A percentile compares a stretch with the other conserved stretches of the same genome.
Conservation (phyloP, 257 asterid species). For the Henckelia pumila region DNA sequence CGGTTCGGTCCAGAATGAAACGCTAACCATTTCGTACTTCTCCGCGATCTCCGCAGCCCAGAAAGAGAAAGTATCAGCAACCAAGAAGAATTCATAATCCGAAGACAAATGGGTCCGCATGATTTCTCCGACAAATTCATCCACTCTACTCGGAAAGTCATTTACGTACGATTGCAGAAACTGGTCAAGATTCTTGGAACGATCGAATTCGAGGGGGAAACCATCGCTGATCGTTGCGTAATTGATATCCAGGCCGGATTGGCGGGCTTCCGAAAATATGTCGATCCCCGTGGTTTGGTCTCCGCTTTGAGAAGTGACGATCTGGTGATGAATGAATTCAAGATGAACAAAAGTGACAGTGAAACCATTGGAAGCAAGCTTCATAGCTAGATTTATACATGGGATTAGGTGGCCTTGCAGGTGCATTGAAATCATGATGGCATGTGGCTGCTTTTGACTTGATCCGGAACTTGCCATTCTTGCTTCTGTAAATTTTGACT, state of each 20-base stretch:
- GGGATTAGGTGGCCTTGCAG: slow-evolving; percentile 31
- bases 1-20: slow-evolving; percentile 25
- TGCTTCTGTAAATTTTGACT: not conserved
- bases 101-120: not conserved
- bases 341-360: slow-evolving; percentile 23
- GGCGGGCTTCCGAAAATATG: not conserved
- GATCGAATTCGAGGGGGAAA: not conserved
- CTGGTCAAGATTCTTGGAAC: not conserved
- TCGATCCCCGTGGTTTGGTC: not conserved
- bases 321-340: slow-evolving; percentile 4
- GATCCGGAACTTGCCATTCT: not conserved
- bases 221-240: not conserved
- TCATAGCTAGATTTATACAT: slow-evolving; percentile 19
- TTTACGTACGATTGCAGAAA: not conserved
- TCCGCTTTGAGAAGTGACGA: slow-evolving; percentile 1
- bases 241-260: not conserved
- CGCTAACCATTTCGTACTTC: not conserved
- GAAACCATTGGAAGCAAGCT: slow-evolving; percentile 24
- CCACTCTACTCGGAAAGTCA: not conserved
- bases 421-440: slow-evolving; percentile 22
- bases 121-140: not conserved
- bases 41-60: not conserved
- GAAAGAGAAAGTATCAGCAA: not conserved
- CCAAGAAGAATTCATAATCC: not conserved
- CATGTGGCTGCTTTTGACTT: slow-evolving; percentile 16